A percentile compares a stretch with the other conserved stretches of the same genome.
Evolutionary conservation across 1,284 basidiomycete genomes (phyloP).

Genomic region (Sphaerobolus stellatus): DNA sequence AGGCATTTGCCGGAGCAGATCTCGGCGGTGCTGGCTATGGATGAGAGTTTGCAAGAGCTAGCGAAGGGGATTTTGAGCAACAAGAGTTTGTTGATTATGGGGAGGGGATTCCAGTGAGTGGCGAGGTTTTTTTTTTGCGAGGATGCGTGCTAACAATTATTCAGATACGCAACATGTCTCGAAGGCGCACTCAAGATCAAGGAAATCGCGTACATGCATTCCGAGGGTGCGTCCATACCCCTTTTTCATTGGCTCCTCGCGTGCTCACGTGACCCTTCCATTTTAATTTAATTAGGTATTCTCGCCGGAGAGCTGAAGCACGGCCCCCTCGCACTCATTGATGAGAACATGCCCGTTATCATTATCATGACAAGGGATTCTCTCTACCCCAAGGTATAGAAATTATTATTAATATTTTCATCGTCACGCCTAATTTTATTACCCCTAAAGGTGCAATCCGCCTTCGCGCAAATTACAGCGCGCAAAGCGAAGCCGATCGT

Average conservation of each 20-base stretch:
- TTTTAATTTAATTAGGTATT: slow-evolving; percentile 47
- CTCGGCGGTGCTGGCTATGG: slow-evolving; percentile 82
- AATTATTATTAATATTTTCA: not conserved
- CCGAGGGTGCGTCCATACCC: slow-evolving; percentile 64
- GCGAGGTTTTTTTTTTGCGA: not conserved
- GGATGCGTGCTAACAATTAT: not conserved
- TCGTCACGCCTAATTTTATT: not conserved
- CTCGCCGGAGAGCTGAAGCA: slow-evolving; percentile 99
- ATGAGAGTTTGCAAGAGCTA: slow-evolving; percentile 79
- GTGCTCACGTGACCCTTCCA: not conserved
- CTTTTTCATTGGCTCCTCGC: not conserved
- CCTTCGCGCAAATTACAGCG: slow-evolving; percentile 94
- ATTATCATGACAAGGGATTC: slow-evolving; percentile 99
- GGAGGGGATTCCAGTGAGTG: slow-evolving; percentile 92
- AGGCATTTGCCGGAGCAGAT: slow-evolving; percentile 91
- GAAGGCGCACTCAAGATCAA: slow-evolving; percentile 99
- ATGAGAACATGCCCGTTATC: slow-evolving; percentile 98
- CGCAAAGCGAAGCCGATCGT: slow-evolving; percentile 96
- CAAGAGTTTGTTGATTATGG: slow-evolving; percentile 95
- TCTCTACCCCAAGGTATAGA: slow-evolving; percentile 80
- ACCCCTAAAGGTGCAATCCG: slow-evolving; percentile 69
- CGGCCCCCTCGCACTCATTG: slow-evolving; percentile 94
- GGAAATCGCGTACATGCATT: slow-evolving; percentile 95
- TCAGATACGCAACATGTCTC: slow-evolving; percentile 88
- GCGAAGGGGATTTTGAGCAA: slow-evolving; percentile 76